Evolutionary conservation across 2,329 filamentous ascomycete species (phyloP).

Genomic region (Scytalidium lignicola): DNA sequence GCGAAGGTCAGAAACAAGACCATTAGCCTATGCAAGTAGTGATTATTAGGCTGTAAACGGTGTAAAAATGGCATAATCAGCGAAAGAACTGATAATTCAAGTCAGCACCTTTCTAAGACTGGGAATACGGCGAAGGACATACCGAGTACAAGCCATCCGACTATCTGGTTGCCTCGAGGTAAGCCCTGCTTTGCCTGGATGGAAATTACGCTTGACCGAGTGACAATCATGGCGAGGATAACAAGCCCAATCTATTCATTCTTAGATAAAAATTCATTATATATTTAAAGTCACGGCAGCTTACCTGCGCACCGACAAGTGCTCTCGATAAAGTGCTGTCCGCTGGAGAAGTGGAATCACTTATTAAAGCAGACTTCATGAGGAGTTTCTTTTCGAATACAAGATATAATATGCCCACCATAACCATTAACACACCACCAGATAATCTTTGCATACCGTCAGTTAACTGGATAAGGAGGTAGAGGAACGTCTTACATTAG

Average conservation of each 20-base stretch:
- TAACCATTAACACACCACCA: slow-evolving; percentile 74
- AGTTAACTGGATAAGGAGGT: slow-evolving; percentile 6
- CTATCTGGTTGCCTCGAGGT: slow-evolving; percentile 78
- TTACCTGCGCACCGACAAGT: slow-evolving; percentile 62
- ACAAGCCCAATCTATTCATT: slow-evolving; percentile 59
- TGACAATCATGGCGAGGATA: slow-evolving; percentile 77
- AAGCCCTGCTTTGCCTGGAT: slow-evolving; percentile 81
- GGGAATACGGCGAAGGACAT: slow-evolving; percentile 29
- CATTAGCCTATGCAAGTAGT: slow-evolving; percentile 86
- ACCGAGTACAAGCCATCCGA: slow-evolving; percentile 79
- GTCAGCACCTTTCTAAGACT: background rate
- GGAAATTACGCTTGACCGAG: slow-evolving; percentile 77
- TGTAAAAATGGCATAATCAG: slow-evolving; percentile 78
- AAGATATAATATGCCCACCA: slow-evolving; percentile 72
- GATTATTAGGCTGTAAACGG: slow-evolving; percentile 69
- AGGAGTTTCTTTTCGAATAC: slow-evolving; percentile 60
- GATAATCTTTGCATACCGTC: slow-evolving; percentile 48
- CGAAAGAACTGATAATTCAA: slow-evolving; percentile 53
- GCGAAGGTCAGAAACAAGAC: slow-evolving; percentile 90
- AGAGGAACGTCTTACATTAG: slow-evolving; percentile 56
- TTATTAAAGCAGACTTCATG: slow-evolving; percentile 15
- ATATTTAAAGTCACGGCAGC: slow-evolving; percentile 32
- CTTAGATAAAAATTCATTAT: too few relatives aligned
- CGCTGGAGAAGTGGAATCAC: slow-evolving; percentile 18
- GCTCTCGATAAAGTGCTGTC: slow-evolving; percentile 50